Base-by-base conservation (phyloP, 352 stramenopile genomes). In the Globisporangium lucens region DNA sequence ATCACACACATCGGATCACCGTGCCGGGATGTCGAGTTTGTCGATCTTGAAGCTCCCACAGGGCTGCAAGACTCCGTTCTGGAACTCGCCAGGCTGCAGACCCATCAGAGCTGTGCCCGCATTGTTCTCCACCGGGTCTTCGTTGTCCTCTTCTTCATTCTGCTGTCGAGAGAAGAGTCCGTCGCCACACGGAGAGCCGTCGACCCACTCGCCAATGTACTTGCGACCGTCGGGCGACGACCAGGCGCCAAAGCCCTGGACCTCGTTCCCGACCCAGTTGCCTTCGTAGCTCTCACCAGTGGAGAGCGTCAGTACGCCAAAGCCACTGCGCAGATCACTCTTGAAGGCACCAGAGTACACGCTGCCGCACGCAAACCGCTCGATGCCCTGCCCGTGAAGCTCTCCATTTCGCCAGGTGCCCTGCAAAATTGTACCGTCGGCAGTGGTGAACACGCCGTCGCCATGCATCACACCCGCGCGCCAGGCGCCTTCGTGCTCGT, bases 211-310 rank as follows among this genome's bases (percentile, higher is more conserved):
- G 47, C 87, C 85, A 51, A 90, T 75, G 52, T 79, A 93, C 13
- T 70, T 75, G 8, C 68, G 70, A 12, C 80, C 79, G 41, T 80
- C 72, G 20, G 70, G 68, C 6, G 75, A 76, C 30, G 74, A 78
- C 80, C 82, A 93, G 43, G 76, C 79, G n/a, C 87, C 87, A 65
- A 85, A 90, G 24, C 87, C 87, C 17, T 84, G 66, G 47, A 89
- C 74, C 35, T 75, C 67, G 57, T 81, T 79, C 3, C 67, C 65
- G 10, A 65, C 17, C 87, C 85, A 95, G 55, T 80, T 76, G 35
- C 85, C 87, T 73, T 95, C 87, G 53, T 86, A 95, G 2, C 79
- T 58, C 63, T 90, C 87, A 13, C 83, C 85, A 2, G 76, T 80
- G 1, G 76, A 61, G n/a, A 91, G 80, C 10, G 68, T 77, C 13